Evolutionary conservation across 2,329 filamentous ascomycete species (phyloP), one percentile per base, ranked within the genome.

Genomic region (Botryotinia convoluta): DNA sequence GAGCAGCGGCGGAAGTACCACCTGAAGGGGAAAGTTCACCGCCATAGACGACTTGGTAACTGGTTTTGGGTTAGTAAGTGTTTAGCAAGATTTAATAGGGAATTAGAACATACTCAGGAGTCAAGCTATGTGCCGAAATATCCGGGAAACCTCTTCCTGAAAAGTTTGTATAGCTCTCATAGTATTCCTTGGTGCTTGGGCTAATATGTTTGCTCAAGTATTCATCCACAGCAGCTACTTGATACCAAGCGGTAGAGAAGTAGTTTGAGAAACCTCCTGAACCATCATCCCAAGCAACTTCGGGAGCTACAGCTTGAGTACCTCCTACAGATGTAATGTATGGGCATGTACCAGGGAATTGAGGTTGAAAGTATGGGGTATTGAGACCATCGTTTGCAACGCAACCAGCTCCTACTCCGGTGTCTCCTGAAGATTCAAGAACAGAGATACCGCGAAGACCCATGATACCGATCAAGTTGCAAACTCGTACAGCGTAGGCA

Each of bases 341-440:
- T 22, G 83, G 83, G 72, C 83, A 84, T 14, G 83, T 83, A 1
- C 84, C 84, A 0, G 89, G 89, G 82, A 90, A 90, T 42, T 81
- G 81, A 1, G 88, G 85, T 7, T 85, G 80, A 80, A 90, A 90
- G 35, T 83, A 82, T 9, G 84, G 83, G 0, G 83, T 86, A 76
- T 88, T 86, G 72, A 83, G 85, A 59, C 88, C 88, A 72, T 89
- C 87, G 77, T 88, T 89, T 75, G 84, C 83, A 78, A 84, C 77
- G 73, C 89, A 90, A 22, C 82, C 79, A 18, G 82, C 82, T 10
- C 82, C 82, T 4, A 85, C 82, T 26, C 86, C 87, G 39, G 83
- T 84, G 73, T 89, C 88, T 3, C 88, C 88, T 2, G 85, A 86
- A 0, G 84, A 84, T 64, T 83, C 84, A 14, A 90, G 78, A 16